Percentiles rank a stretch among this genome's conserved stretches.
Evolutionary conservation across 306 rosid genomes (phyloP).

Genomic region (Sphenostylis stenocarpa): DNA sequence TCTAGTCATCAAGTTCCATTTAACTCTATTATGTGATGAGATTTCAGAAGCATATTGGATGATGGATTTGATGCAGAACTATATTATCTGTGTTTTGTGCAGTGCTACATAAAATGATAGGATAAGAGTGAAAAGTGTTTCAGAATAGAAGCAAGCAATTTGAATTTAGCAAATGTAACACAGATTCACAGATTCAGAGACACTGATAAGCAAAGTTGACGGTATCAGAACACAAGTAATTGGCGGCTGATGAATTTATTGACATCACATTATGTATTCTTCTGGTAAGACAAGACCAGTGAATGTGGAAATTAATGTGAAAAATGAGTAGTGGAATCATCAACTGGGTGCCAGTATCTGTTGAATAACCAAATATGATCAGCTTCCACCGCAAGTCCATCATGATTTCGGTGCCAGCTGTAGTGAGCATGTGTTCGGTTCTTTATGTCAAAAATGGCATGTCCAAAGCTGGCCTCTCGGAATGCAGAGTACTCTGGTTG

Average conservation of each 20-base stretch:
- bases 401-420: conserved; percentile 81
- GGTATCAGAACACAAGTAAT: background rate
- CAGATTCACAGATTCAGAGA: background rate
- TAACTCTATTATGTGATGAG: background rate
- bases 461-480: conserved; percentile 88
- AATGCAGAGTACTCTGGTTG: conserved; percentile 79
- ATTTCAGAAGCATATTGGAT: background rate
- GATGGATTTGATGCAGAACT: background rate
- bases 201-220: background rate
- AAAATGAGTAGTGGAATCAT: conserved; percentile 47
- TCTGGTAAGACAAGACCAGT: background rate
- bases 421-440: conserved; percentile 83
- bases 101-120: background rate
- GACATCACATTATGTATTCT: conserved; percentile 1
- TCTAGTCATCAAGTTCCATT: no score
- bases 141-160: background rate
- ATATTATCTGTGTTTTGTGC: background rate
- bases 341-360: conserved; percentile 60
- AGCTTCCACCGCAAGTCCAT: conserved; percentile 69
- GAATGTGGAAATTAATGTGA: background rate
- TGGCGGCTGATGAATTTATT: conserved; percentile 22
- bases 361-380: conserved; percentile 75
- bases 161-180: background rate
- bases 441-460: conserved; percentile 72
- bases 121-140: background rate